Base-by-base conservation (phyloP, 257 asterid species). In the Solanum chmielewskii region DNA sequence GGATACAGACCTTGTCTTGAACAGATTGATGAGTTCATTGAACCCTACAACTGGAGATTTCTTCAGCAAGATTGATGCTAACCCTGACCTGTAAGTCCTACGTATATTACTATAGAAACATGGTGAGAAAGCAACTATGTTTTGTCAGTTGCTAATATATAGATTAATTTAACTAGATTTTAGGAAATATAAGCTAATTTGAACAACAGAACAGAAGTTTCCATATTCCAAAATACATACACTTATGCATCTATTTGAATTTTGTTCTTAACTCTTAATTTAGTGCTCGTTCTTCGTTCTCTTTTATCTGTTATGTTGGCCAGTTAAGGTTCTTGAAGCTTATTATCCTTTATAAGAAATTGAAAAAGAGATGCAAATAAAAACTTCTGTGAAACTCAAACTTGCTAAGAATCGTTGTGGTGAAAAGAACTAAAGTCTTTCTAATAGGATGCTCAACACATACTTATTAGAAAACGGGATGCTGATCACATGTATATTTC, bases 81-180 rank as follows among this genome's bases (percentile, higher is more conserved):
- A 97, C 88, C 99, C 99, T 73, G 98, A 97, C 91, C 95, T 97
- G 99, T 97, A 93, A 97, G 99, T 94, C 39, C 69, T 81, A 31
- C 85, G 11, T 18, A 16, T 81, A 49, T 81, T 11, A 81, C 41
- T 81, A 69, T 81, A 49, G 69, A 76, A 76, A 76, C n/a, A 23
- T 41, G 59, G 35, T 52, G 29, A 81, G 21, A 52, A 81, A 78
- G 31, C 29, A 47, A 47, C 27, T 37, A 29, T 49, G 44, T 29
- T 29, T 81, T 16, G 44, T 81, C 85, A 49, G 69, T 81, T 31
- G 85, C 69, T 47, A 49, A 31, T 81, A 29, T 52, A 49, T 81
- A 49, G 45, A 81, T 31, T 49, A 49, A 49, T 81, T 52, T 49
- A 29, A 31, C 85, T 49, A 29, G 69, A 20, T 49, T 81, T 81